Base-by-base conservation (phyloP, 2,329 filamentous ascomycete species). In the Ceratocystis diversiconidia region DNA sequence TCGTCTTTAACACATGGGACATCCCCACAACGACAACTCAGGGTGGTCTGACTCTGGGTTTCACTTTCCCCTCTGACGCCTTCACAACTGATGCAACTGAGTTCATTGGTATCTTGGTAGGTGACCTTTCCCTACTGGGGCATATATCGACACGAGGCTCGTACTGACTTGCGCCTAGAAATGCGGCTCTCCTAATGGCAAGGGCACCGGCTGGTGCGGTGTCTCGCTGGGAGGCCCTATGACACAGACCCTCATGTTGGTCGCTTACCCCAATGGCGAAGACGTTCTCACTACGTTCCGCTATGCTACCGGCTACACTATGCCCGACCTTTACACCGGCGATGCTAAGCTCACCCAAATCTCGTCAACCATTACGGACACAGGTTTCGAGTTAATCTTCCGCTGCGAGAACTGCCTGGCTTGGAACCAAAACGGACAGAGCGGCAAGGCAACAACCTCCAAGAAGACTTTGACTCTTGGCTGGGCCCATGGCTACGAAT, bases 341-440 rank as follows among this genome's bases (percentile, higher is more conserved):
- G 77, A 83, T 68, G 84, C 85, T 7, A 83, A 78, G 43, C 72
- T 88, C 28, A 85, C 82, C 0, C 80, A 84, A 69, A 81, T 88
- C 68, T 82, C 80, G 15, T 79, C 80, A 15, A 79, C 75, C 30
- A 76, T 87, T 66, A 85, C 80, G 70, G 76, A 77, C 17, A 83
- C 80, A 30, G 76, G 81, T 69, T 89, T 82, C 72, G 80, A 80
- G 59, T 71, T 87, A 61, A 79, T 87, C 63, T 62, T 67, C 70
- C 46, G 70, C 68, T 68, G 70, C 63, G n/a, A 72, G 66, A 46
- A 69, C 69, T 62, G 65, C 69, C 75, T 83, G 25, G 70, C 75
- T 0, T 85, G 82, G 79, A 74, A 80, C 69, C 76, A 82, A 50
- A 75, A 78, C 30, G 79, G 79, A 2, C 74, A 75, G 44, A 74